Evolutionary conservation across 257 asterid genomes (phyloP), one percentile per base, ranked within the genome.

Genomic region (Ilex asprella): DNA sequence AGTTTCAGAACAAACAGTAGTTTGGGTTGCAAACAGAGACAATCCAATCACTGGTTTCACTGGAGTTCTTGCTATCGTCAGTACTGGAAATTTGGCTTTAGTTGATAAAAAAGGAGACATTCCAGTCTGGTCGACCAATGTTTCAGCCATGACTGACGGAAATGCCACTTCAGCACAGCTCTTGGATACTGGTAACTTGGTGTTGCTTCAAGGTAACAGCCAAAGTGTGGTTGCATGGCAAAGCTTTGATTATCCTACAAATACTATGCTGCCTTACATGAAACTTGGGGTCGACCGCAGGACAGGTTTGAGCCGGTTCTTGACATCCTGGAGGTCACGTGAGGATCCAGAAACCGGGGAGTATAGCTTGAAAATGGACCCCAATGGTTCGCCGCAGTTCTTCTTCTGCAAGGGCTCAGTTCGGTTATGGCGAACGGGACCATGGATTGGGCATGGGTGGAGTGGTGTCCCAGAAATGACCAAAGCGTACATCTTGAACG

Each of bases 211-310:
- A 21, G 73, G 67, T 5, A 62, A 31, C n/a, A 71, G 27, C 27
- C 27, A 21, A 21, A 21, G 59, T 7, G 66, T 52, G 50, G 6
- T 64, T 47, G 30, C 70, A 2, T 84, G 92, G 88, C 81, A 77
- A 67, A 79, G 92, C 67, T 84, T 79, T 31, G 83, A 77, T 63
- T 35, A 75, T 71, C 91, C 88, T 1, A 65, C 84, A 0, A 73
- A 79, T 41, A 77, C 86, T 39, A 21, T 74, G 65, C 72, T 84
- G 51, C 88, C 88, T 30, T 53, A 61, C 67, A 75, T 79, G 84
- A 75, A 70, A 29, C 61, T 47, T 16, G 60, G 86, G 71, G 53
- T 77, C 44, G 31, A 73, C 16, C 57, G n/a, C 53, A 59, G 65
- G 64, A 63, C 76, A 21, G 73, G 79, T 11, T 55, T 64, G 72